phyloP scores from a whole-genome alignment of 305 asterid species.

The Petunia hybrid region DNA sequence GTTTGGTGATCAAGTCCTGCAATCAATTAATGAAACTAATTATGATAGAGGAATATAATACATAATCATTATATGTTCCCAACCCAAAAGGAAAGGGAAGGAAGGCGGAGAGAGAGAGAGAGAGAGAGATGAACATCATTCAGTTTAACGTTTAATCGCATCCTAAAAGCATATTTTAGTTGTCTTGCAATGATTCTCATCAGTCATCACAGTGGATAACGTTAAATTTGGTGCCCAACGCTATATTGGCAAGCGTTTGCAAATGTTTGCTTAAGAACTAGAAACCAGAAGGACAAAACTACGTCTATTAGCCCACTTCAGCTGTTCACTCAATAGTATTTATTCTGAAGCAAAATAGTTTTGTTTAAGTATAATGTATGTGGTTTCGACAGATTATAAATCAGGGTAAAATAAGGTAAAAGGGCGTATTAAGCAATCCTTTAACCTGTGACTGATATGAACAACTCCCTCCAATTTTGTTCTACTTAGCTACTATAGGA shows the following conservation, averaged over 20 bases:
- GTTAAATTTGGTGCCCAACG: background rate
- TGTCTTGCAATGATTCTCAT: background rate
- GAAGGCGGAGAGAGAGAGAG: background rate
- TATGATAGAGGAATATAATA: slow-evolving; percentile 2
- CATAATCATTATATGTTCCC: slow-evolving; percentile 6
- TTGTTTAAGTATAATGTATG: background rate
- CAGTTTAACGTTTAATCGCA: background rate
- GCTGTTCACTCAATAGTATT: background rate
- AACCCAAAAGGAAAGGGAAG: background rate
- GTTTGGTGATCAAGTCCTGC: slow-evolving; percentile 79
- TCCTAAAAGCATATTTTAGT: slow-evolving; percentile 13
- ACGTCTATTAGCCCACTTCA: background rate
- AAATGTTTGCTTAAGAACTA: background rate
- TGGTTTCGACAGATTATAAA: background rate
- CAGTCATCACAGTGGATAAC: background rate
- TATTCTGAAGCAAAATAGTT: background rate
- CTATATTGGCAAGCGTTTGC: background rate
- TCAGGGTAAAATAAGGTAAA: background rate
- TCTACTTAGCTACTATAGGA: background rate
- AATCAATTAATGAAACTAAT: slow-evolving; percentile 25
- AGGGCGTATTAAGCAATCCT: background rate
- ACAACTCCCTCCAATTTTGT: slow-evolving; percentile 14
- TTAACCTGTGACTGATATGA: background rate
- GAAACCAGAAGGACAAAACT: background rate
- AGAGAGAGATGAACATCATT: slow-evolving; percentile 22